Evolutionary conservation across 495 filamentous ascomycete genomes (phyloP).

Genomic region (Aspergillus sparsus): DNA sequence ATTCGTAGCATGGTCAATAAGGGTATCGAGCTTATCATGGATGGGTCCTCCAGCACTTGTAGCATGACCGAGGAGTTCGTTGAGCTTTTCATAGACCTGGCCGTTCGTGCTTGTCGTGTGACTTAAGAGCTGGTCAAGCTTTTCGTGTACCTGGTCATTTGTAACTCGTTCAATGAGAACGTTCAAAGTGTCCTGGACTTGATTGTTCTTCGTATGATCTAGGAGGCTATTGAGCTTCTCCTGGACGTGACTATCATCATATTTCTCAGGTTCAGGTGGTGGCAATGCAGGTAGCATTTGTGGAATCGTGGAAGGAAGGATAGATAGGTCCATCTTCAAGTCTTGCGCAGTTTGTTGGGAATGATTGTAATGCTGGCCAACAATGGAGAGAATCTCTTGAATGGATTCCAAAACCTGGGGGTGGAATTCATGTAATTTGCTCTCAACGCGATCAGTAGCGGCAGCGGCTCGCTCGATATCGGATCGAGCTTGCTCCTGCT

Average conservation of each 20-base stretch:
- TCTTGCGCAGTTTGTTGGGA: constrained; percentile 54
- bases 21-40: constrained; percentile 63
- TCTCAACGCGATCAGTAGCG: constrained; percentile 73
- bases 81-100: constrained; percentile 46
- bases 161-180: constrained; percentile 66
- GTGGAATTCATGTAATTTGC: constrained; percentile 73
- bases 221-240: constrained; percentile 86
- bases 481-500: constrained; percentile 75
- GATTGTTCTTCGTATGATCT: constrained; percentile 53
- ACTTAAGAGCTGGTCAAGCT: constrained; percentile 60
- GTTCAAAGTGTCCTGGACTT: constrained; percentile 79
- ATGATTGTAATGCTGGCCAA: constrained; percentile 78
- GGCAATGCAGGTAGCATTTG: constrained; percentile 49
- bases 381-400: constrained; percentile 76
- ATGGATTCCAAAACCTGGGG: constrained; percentile 81
- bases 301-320: constrained; percentile 53
- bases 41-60: constrained; percentile 61
- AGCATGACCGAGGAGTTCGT: constrained; percentile 65
- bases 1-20: constrained; percentile 39
- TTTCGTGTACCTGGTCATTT: constrained; percentile 43
- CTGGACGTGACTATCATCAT: constrained; percentile 71
- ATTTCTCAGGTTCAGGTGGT: constrained; percentile 52
- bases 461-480: constrained; percentile 70
- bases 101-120: constrained; percentile 54
- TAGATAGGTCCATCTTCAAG: constrained; percentile 52